phyloP scores from a whole-genome alignment of 2,329 filamentous ascomycete genomes.

The Sphaceloma murrayae region DNA sequence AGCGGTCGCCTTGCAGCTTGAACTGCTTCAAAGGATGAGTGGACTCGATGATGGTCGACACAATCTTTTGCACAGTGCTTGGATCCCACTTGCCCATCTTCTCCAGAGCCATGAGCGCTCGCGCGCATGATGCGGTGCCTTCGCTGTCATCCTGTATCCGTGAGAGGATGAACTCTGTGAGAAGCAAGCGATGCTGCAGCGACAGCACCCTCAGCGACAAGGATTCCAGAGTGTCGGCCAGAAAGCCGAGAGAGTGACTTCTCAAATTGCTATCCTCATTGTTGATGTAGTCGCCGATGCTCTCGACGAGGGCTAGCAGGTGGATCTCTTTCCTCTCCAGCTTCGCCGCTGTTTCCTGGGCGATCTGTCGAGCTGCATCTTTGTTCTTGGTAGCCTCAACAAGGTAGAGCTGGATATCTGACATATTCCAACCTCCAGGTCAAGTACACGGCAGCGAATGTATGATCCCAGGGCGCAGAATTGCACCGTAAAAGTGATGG shows the following conservation, averaged over 20 bases:
- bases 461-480: background rate
- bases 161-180: slow-evolving; percentile 56
- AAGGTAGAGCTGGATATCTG: slow-evolving; percentile 44
- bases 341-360: slow-evolving; percentile 36
- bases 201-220: slow-evolving; percentile 48
- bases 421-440: slow-evolving; percentile 33
- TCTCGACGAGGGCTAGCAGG: slow-evolving; percentile 53
- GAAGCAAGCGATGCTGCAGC: slow-evolving; percentile 50
- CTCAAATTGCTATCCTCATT: slow-evolving; percentile 52
- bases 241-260: slow-evolving; percentile 47
- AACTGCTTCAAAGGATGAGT: slow-evolving; percentile 51
- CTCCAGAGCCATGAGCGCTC: slow-evolving; percentile 51
- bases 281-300: slow-evolving; percentile 57
- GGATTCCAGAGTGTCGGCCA: slow-evolving; percentile 42
- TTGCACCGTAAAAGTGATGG: background rate
- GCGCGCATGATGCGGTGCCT: slow-evolving; percentile 48
- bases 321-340: slow-evolving; percentile 51
- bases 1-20: slow-evolving; percentile 51
- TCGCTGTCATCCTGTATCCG: slow-evolving; percentile 49
- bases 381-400: slow-evolving; percentile 42
- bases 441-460: background rate
- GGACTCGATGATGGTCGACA: slow-evolving; percentile 41
- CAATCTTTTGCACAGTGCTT: slow-evolving; percentile 44
- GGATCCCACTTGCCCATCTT: slow-evolving; percentile 51
- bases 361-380: slow-evolving; percentile 36